Conservation (phyloP, 169 alveolate genomes). For the Miamiensis avidus region DNA sequence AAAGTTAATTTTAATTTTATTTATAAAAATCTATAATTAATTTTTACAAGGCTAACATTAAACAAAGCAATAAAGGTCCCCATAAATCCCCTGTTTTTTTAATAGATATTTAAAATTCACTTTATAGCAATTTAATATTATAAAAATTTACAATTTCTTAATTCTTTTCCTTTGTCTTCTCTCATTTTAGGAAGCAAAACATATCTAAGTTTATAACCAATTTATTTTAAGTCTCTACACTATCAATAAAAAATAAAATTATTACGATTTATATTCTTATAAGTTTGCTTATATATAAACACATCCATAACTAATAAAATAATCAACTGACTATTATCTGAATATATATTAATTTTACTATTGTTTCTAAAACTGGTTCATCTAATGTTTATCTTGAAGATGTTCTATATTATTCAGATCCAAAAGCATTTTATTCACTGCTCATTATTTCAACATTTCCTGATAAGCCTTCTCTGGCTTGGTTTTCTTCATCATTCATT, state of each 20-base stretch:
- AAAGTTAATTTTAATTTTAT: no score
- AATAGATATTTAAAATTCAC: not conserved
- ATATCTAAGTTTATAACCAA: constrained; percentile 81
- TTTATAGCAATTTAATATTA: not conserved
- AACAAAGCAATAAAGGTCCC: constrained; percentile 92
- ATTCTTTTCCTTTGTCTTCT: constrained; percentile 75
- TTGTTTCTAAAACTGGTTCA: constrained; percentile 86
- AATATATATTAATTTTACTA: constrained; percentile 44
- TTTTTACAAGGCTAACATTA: constrained; percentile 70
- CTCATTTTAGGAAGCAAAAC: constrained; percentile 79
- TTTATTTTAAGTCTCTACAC: constrained; percentile 81
- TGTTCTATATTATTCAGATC: not conserved
- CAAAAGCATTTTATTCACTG: not conserved
- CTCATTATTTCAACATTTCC: not conserved
- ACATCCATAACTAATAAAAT: not conserved
- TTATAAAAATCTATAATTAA: constrained; percentile 3
- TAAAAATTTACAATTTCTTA: constrained; percentile 71
- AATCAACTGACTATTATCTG: not conserved
- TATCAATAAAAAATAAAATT: constrained; percentile 12
- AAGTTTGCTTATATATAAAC: not conserved
- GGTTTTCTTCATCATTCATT: no score
- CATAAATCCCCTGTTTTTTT: constrained; percentile 88
- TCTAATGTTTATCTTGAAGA: constrained; percentile 58
- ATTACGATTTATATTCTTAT: not conserved
- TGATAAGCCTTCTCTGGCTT: no score